Evolutionary conservation across 2,329 filamentous ascomycete species (phyloP), one percentile per base, ranked within the genome.

Genomic region (Botryotinia convoluta): DNA sequence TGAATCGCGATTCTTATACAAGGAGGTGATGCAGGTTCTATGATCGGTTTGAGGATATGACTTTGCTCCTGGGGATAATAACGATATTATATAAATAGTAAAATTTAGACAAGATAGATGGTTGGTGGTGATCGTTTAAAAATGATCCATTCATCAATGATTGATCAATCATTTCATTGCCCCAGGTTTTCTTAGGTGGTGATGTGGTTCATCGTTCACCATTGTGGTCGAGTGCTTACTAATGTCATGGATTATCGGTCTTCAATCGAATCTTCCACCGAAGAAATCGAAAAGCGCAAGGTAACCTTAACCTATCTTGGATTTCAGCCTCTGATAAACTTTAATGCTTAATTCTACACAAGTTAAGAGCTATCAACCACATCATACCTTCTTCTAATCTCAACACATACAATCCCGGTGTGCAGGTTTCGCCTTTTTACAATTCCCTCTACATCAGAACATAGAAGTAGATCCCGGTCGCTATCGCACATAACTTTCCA

Each of bases 341-440:
- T 68, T 68, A 68, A 68, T 68, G 48, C 48, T 68, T 57, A 68
- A 57, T 68, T 42, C 26, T 32, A 32, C n/a, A 68, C 65, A 57
- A 18, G 35, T 14, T 32, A 64, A 71, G 69, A 71, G 69, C 69
- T 71, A 71, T 71, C 69, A 64, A 71, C 69, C 42, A 71, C 69
- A 26, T 29, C 45, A 39, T 44, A 29, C 54, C 42, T 42, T 59
- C 63, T 51, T n/a, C 62, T 45, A 72, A 63, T 45, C 51, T 35
- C 44, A 54, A 69, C 39, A 57, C 29, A 44, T 54, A n/a, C 26
- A 60, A 44, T 26, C 73, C 77, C 76, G 77, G 77, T 75, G 78
- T 80, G 77, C 77, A 79, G 78, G 77, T 78, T 76, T 78, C 77
- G 76, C 77, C 78, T 76, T 76, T 78, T 42, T 5, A 76, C 74